Conservation (phyloP, 768 basidiomycete genomes). For the Russula emetica region DNA sequence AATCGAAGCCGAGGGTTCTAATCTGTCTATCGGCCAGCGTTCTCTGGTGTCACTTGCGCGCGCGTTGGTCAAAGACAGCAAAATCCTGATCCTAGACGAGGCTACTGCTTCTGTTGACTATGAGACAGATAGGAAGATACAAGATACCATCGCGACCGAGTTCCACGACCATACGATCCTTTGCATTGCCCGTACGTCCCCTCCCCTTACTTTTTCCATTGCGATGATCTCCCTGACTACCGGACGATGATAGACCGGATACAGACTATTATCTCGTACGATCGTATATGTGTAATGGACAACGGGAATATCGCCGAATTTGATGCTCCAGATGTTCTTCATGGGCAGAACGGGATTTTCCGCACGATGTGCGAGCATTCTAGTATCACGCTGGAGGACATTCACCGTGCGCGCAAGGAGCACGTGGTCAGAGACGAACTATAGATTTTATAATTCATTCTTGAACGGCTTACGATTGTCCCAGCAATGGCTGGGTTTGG, state of each 20-base stretch:
- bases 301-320: slow-evolving; percentile 81
- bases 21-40: slow-evolving; percentile 77
- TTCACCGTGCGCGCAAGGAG: slow-evolving; percentile 40
- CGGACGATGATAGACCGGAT: slow-evolving; percentile 55
- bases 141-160: slow-evolving; percentile 80
- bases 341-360: slow-evolving; percentile 62
- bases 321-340: slow-evolving; percentile 71
- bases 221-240: neutral
- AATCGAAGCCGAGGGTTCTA: slow-evolving; percentile 83
- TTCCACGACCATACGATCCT: slow-evolving; percentile 82
- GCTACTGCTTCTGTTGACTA: slow-evolving; percentile 90
- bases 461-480: neutral
- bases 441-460: neutral
- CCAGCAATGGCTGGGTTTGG: neutral
- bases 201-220: neutral
- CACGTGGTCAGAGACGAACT: slow-evolving; percentile 9
- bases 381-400: slow-evolving; percentile 69
- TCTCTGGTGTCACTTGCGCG: slow-evolving; percentile 84
- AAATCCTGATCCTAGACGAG: slow-evolving; percentile 85
- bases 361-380: slow-evolving; percentile 82
- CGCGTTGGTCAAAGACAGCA: slow-evolving; percentile 81
- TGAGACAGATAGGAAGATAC: slow-evolving; percentile 88
- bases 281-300: slow-evolving; percentile 85
- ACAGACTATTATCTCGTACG: slow-evolving; percentile 82
- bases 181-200: slow-evolving; percentile 74